These are phyloP conservation scores for Medicago lupulina DNA, from an alignment of 306 rosid genomes.

Conservation along the genomic window DNA sequence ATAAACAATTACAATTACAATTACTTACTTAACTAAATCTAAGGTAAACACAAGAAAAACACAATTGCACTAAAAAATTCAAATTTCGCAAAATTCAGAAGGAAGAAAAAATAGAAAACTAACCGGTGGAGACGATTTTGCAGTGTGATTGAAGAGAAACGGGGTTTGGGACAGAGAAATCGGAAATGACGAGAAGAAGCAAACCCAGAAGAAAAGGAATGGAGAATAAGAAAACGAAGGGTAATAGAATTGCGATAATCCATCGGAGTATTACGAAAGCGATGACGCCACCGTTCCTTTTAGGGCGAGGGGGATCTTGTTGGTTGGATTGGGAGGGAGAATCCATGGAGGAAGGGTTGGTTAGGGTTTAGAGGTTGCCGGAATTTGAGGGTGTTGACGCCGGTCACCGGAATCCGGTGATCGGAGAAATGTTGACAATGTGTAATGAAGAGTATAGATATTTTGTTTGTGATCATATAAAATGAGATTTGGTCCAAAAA, in stretches of 20 bases:
- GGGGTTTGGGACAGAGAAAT: conserved; percentile 62
- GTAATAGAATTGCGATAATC: conserved; percentile 52
- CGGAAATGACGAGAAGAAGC: conserved; percentile 49
- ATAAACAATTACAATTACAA: too few relatives aligned
- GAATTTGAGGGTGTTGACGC: conserved; percentile 21
- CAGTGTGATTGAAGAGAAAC: conserved; percentile 81
- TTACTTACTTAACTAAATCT: too few relatives aligned
- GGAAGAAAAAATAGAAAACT: background rate
- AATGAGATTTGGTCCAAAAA: background rate
- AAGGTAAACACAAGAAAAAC: too few relatives aligned
- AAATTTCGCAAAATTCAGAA: background rate
- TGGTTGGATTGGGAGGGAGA: conserved; percentile 46
- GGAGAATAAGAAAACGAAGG: conserved; percentile 50
- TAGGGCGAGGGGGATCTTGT: conserved; percentile 18
- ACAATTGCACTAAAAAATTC: background rate
- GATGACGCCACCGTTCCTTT: conserved; percentile 26
- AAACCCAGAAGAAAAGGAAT: conserved; percentile 58
- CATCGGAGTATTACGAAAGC: conserved; percentile 52
- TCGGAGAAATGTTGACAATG: conserved; percentile 46
- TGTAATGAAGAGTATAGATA: background rate
- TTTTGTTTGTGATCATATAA: conserved; percentile 12
- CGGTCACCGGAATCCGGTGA: conserved; percentile 92
- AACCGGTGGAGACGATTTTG: conserved; percentile 86
- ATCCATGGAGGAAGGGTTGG: conserved; percentile 57
- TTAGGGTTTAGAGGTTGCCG: background rate